These are phyloP conservation scores for Botrytis squamosa DNA, from an alignment of 2,329 filamentous ascomycete species.

Conservation along the genomic window DNA sequence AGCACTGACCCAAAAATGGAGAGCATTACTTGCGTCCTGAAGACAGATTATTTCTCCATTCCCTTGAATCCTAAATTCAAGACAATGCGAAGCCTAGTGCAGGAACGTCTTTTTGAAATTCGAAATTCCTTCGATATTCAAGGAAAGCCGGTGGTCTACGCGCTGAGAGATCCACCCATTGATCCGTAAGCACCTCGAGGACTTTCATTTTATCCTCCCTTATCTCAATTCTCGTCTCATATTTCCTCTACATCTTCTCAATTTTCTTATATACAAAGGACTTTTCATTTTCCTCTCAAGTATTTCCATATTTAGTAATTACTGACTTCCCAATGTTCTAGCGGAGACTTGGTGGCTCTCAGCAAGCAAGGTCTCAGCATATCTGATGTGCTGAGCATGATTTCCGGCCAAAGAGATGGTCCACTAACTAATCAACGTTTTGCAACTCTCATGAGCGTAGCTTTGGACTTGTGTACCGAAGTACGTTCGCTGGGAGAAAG, in stretches of 20 bases:
- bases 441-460: background rate
- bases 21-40: background rate
- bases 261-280: too few species aligned
- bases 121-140: constrained; percentile 1
- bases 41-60: background rate
- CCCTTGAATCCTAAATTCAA: background rate
- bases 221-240: too few species aligned
- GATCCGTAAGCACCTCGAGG: background rate
- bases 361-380: background rate
- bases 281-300: too few species aligned
- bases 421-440: background rate
- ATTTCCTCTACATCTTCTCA: too few species aligned
- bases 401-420: background rate
- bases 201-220: too few species aligned
- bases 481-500: background rate
- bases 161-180: background rate
- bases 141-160: background rate
- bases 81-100: background rate
- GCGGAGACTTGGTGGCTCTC: background rate
- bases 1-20: background rate
- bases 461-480: background rate
- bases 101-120: background rate
- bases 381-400: background rate
- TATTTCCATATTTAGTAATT: too few species aligned
- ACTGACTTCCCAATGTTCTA: too few species aligned